Conservation (phyloP, 164 flowering plant species). For the Warburgia ugandensis region DNA sequence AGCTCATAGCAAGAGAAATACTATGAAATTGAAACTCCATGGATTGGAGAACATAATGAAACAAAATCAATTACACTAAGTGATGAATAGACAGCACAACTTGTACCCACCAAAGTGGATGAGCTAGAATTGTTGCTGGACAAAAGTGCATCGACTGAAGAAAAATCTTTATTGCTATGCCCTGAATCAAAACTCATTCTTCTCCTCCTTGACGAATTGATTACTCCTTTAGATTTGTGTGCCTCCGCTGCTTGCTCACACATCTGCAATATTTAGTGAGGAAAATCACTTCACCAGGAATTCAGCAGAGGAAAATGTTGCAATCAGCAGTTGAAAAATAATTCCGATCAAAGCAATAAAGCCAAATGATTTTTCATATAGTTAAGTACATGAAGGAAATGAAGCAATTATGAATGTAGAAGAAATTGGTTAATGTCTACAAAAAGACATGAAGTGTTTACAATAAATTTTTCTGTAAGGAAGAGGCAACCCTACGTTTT, state of each 20-base stretch:
- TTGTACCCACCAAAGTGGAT: constrained; percentile 15
- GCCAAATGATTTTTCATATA: too few relatives aligned
- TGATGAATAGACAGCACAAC: constrained; percentile 1
- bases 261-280: constrained; percentile 42
- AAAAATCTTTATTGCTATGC: constrained; percentile 40
- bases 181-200: constrained; percentile 53
- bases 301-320: neutral
- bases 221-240: constrained; percentile 72
- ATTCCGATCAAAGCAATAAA: too few relatives aligned
- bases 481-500: too few relatives aligned
- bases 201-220: constrained; percentile 53
- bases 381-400: too few relatives aligned
- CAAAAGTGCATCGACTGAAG: constrained; percentile 82
- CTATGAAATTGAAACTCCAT: neutral
- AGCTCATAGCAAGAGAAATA: too few relatives aligned
- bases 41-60: neutral
- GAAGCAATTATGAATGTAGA: too few relatives aligned
- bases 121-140: constrained; percentile 31
- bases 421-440: too few relatives aligned
- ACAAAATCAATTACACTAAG: neutral
- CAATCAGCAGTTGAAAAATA: too few relatives aligned
- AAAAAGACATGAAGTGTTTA: too few relatives aligned
- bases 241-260: constrained; percentile 97
- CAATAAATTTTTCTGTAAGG: too few relatives aligned
- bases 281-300: neutral